Evolutionary conservation across 2,329 filamentous ascomycete species (phyloP).

Genomic region (Hymenoscyphus albidus): DNA sequence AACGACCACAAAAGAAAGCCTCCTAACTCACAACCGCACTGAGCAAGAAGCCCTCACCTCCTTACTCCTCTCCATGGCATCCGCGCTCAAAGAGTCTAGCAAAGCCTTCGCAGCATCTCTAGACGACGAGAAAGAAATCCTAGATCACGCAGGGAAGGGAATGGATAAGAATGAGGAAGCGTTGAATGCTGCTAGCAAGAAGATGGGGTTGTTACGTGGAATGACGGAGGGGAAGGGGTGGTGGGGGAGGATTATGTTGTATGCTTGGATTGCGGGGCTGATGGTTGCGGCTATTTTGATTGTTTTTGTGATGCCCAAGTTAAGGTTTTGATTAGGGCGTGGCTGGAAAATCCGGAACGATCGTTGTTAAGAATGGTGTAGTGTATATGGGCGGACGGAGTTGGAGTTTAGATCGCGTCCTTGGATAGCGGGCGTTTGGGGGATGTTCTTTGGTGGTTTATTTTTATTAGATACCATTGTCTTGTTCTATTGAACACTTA

Average conservation of each 20-base stretch:
- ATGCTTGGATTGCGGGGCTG: slow-evolving; percentile 76
- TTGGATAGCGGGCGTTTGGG: neutral
- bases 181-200: slow-evolving; percentile 70
- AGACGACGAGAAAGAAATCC: slow-evolving; percentile 66
- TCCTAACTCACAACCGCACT: slow-evolving; percentile 70
- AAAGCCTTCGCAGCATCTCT: slow-evolving; percentile 67
- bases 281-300: slow-evolving; percentile 75
- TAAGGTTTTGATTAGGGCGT: slow-evolving; percentile 62
- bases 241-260: slow-evolving; percentile 80
- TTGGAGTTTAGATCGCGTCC: neutral
- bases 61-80: slow-evolving; percentile 77
- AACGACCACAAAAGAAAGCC: slow-evolving; percentile 58
- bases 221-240: slow-evolving; percentile 89
- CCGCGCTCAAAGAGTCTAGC: slow-evolving; percentile 71
- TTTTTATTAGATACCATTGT: neutral
- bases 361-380: neutral
- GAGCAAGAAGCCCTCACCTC: slow-evolving; percentile 82
- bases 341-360: neutral
- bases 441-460: neutral
- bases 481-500: neutral
- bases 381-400: neutral
- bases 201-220: slow-evolving; percentile 71
- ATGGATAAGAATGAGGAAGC: slow-evolving; percentile 72
- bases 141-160: slow-evolving; percentile 67
- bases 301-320: slow-evolving; percentile 82